Evolutionary conservation across 78 protist species (phyloP).

Genomic region (Cavenderia fasciculata): DNA sequence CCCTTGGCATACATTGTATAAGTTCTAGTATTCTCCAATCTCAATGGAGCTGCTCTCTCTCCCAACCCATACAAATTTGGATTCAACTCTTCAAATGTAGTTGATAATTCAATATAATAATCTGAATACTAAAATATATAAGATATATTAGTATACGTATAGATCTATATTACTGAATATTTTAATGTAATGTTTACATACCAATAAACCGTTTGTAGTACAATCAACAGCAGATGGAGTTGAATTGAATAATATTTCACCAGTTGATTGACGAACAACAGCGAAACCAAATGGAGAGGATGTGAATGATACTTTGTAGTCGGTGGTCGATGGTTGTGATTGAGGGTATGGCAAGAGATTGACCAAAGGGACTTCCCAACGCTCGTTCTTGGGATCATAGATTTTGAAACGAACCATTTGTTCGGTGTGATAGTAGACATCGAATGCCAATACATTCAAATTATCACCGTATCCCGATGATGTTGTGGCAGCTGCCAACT

Average conservation of each 20-base stretch:
- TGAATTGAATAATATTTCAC: conserved; percentile 33
- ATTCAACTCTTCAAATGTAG: conserved; percentile 9
- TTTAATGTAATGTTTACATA: neutral
- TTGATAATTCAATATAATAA: conserved; percentile 72
- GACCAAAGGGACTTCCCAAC: conserved; percentile 64
- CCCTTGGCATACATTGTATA: conserved; percentile 72
- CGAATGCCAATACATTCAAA: neutral
- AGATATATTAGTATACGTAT: neutral
- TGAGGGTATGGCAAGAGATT: neutral
- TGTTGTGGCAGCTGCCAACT: too few relatives aligned
- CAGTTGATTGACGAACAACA: conserved; percentile 5
- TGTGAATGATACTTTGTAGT: neutral
- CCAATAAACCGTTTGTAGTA: conserved; percentile 51
- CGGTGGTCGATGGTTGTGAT: neutral
- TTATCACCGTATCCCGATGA: conserved; percentile 64
- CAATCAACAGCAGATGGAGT: conserved; percentile 40
- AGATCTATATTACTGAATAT: neutral
- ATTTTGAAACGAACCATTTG: conserved; percentile 68
- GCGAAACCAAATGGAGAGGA: conserved; percentile 50
- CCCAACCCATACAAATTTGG: conserved; percentile 86
- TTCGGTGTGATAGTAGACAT: neutral
- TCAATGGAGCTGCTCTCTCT: conserved; percentile 67
- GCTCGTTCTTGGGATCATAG: conserved; percentile 56
- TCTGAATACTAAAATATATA: conserved; percentile 48
- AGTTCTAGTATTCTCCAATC: conserved; percentile 35